Evolutionary conservation across 2,329 filamentous ascomycete genomes (phyloP).

Genomic region (Fusarium stilboides): DNA sequence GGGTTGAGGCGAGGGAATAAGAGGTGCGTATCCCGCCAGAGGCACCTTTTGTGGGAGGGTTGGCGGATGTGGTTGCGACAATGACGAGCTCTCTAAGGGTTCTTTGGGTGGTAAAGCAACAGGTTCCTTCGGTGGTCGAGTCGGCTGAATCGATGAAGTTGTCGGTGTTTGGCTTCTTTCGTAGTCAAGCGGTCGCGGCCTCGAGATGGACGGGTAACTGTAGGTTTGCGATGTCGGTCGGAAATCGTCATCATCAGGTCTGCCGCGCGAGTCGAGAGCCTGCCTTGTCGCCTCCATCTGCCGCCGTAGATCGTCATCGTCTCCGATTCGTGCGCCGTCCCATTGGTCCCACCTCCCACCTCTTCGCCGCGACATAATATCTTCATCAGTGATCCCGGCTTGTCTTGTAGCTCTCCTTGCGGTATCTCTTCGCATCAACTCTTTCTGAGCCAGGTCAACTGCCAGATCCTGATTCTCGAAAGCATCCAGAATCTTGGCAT

Average conservation of each 20-base stretch:
- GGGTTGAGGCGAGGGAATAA: conserved; percentile 37
- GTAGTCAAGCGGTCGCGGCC: conserved; percentile 65
- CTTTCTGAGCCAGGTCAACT: conserved; percentile 80
- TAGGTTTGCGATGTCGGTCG: conserved; percentile 57
- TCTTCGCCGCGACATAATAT: conserved; percentile 68
- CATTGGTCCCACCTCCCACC: conserved; percentile 63
- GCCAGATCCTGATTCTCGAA: conserved; percentile 82
- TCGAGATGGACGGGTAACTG: conserved; percentile 71
- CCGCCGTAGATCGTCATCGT: conserved; percentile 63
- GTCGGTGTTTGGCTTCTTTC: conserved; percentile 48
- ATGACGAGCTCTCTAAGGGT: conserved; percentile 20
- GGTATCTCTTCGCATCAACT: conserved; percentile 78
- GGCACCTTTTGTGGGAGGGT: conserved; percentile 52
- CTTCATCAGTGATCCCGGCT: conserved; percentile 70
- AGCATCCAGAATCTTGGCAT: conserved; percentile 75
- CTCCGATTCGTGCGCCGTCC: conserved; percentile 47
- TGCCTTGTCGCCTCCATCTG: conserved; percentile 70
- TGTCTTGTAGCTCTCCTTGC: conserved; percentile 70
- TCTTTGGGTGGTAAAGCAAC: conserved; percentile 46
- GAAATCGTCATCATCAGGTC: conserved; percentile 45
- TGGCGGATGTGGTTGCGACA: conserved; percentile 36
- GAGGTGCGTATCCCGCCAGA: conserved; percentile 43
- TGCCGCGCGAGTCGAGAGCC: conserved; percentile 59
- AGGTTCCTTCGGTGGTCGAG: conserved; percentile 53
- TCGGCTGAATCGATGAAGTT: conserved; percentile 51